A percentile compares a stretch with the other conserved stretches of the same genome.
phyloP scores from a whole-genome alignment of 129 eudicot genomes.

The Ambrosia artemisiifolia region DNA sequence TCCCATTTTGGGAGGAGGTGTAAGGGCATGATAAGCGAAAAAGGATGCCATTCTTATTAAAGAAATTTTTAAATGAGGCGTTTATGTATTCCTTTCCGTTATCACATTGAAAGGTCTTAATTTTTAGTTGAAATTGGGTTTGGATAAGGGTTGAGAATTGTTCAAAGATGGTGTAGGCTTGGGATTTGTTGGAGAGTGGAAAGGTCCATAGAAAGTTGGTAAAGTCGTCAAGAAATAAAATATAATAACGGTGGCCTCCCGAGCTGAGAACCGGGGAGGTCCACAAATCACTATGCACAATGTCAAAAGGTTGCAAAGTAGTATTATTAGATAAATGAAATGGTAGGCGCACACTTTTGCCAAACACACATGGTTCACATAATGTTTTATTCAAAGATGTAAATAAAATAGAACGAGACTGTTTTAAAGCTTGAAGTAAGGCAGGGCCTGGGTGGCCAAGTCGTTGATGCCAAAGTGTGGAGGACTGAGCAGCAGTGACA shows the following conservation, averaged over 20 bases:
- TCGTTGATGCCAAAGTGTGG: too few relatives aligned
- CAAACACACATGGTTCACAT: neutral
- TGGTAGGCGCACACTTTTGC: neutral
- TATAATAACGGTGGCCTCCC: neutral
- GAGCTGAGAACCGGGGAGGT: neutral
- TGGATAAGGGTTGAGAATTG: neutral
- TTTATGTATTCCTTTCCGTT: neutral
- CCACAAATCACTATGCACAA: neutral
- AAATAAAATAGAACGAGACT: too few relatives aligned
- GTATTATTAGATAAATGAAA: neutral
- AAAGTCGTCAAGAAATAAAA: neutral
- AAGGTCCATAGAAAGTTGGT: neutral
- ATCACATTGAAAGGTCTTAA: neutral
- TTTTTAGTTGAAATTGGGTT: neutral
- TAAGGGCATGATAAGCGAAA: neutral
- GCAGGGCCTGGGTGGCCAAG: too few relatives aligned
- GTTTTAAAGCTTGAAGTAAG: too few relatives aligned
- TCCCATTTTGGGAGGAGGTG: neutral
- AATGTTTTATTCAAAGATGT: neutral
- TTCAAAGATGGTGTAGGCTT: neutral
- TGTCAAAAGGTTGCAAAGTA: neutral
- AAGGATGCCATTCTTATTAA: neutral
- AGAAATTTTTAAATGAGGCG: neutral
- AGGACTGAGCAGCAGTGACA: too few relatives aligned
- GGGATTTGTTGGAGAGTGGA: neutral